phyloP scores from a whole-genome alignment of 208 protist genomes.

The Acanthamoeba castellanii region DNA sequence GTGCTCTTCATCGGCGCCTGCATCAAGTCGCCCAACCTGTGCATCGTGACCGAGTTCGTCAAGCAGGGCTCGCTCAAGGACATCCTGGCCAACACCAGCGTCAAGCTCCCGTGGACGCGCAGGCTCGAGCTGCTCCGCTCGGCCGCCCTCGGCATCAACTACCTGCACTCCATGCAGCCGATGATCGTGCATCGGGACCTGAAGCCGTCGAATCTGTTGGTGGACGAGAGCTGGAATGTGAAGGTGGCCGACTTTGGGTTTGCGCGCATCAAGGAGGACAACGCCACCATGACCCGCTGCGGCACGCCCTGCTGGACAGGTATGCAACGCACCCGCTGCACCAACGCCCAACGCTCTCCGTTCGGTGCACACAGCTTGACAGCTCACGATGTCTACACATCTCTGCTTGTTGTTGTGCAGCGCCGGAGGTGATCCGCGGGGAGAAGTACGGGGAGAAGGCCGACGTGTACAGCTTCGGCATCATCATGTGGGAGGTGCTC shows the following conservation, averaged over 20 bases:
- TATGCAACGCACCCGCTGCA: not conserved
- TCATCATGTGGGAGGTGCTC: conserved; percentile 34
- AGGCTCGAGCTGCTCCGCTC: not conserved
- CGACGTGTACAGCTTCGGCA: conserved; percentile 27
- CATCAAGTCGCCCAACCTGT: not conserved
- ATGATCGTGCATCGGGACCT: conserved; percentile 51
- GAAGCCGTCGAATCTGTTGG: no score
- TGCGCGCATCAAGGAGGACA: no score
- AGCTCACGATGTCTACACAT: no score
- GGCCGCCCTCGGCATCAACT: not conserved
- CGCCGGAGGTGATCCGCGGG: not conserved
- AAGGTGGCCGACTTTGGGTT: conserved; percentile 44
- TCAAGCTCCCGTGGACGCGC: not conserved
- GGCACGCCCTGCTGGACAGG: no score
- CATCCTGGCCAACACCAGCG: not conserved
- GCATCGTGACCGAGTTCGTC: conserved; percentile 55
- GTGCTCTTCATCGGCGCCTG: conserved; percentile 38
- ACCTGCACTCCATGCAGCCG: not conserved
- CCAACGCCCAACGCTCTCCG: not conserved
- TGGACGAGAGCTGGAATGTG: not conserved
- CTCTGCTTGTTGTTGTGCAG: not conserved
- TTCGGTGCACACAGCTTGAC: no score
- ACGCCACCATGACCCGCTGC: no score
- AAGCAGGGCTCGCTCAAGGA: conserved; percentile 37
- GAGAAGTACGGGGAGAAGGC: no score